A percentile compares a stretch with the other conserved stretches of the same genome.
Evolutionary conservation across 2,329 filamentous ascomycete genomes (phyloP).

Genomic region (Xylaria sp.): DNA sequence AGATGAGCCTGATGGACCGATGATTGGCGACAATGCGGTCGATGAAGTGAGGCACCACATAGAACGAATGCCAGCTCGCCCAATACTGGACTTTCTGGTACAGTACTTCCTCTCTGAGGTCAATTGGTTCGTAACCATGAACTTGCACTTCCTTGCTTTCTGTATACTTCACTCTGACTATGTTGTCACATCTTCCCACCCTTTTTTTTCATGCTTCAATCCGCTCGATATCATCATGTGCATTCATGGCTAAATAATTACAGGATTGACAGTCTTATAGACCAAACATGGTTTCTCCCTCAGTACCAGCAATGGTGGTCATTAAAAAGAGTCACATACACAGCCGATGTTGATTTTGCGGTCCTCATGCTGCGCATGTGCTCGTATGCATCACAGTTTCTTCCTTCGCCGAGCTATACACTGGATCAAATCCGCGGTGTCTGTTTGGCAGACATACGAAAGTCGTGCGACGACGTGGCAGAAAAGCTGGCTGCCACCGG

Average conservation of each 20-base stretch:
- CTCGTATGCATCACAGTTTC: conserved; percentile 15
- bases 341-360: conserved; percentile 16
- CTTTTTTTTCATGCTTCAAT: neutral
- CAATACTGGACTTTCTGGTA: conserved; percentile 17
- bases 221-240: neutral
- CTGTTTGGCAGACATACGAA: conserved; percentile 10
- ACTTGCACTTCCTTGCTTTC: neutral
- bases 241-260: neutral
- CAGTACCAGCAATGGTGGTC: conserved; percentile 17
- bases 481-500: conserved; percentile 1
- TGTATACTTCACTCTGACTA: neutral
- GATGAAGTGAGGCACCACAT: conserved; percentile 1
- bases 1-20: neutral
- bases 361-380: conserved; percentile 16
- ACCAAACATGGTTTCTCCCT: conserved; percentile 12
- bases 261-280: conserved; percentile 14
- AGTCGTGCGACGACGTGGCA: conserved; percentile 5
- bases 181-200: neutral
- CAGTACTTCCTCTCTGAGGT: conserved; percentile 18
- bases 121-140: conserved; percentile 14
- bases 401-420: conserved; percentile 13
- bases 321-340: neutral
- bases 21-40: neutral
- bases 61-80: conserved; percentile 12
- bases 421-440: conserved; percentile 13